Conservation (phyloP, 495 filamentous ascomycete genomes). For the Penicillium riverlandense region DNA sequence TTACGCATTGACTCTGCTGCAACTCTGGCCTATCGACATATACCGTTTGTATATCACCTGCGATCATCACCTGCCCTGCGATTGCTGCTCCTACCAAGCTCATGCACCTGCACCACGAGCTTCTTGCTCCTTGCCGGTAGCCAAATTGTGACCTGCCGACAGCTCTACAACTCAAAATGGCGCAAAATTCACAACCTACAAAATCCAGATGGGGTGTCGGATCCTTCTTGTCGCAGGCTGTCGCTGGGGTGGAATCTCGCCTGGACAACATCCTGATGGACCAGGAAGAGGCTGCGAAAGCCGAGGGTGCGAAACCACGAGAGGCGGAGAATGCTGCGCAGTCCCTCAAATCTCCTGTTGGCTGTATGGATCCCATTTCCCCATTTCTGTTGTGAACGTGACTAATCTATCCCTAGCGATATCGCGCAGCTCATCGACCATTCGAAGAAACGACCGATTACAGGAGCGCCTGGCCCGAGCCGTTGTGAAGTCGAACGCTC, state of each 20-base stretch:
- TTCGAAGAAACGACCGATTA: slow-evolving; percentile 64
- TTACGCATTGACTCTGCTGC: neutral
- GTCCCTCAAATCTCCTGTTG: slow-evolving; percentile 10
- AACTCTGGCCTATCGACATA: too few species aligned
- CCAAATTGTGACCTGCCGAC: slow-evolving; percentile 1
- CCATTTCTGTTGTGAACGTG: neutral
- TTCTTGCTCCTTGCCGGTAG: slow-evolving; percentile 12
- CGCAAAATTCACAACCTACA: slow-evolving; percentile 24
- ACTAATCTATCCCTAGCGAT: slow-evolving; percentile 30
- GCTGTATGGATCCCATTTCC: slow-evolving; percentile 9
- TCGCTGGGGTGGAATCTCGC: slow-evolving; percentile 87
- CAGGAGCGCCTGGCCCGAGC: slow-evolving; percentile 79
- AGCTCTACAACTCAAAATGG: slow-evolving; percentile 20
- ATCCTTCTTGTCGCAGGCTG: slow-evolving; percentile 82
- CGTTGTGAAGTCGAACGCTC: slow-evolving; percentile 39
- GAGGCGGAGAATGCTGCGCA: slow-evolving; percentile 10
- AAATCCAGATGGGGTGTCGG: slow-evolving; percentile 49
- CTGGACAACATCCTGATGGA: slow-evolving; percentile 90
- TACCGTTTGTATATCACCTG: neutral
- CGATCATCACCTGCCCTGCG: neutral
- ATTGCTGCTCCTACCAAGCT: slow-evolving; percentile 7
- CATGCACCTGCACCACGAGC: slow-evolving; percentile 20
- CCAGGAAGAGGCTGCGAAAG: slow-evolving; percentile 41
- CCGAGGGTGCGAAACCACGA: slow-evolving; percentile 14
- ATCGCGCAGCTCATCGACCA: slow-evolving; percentile 45